These are phyloP conservation scores for Favolaschia claudopus DNA, from an alignment of 768 basidiomycete genomes.

Conservation along the genomic window DNA sequence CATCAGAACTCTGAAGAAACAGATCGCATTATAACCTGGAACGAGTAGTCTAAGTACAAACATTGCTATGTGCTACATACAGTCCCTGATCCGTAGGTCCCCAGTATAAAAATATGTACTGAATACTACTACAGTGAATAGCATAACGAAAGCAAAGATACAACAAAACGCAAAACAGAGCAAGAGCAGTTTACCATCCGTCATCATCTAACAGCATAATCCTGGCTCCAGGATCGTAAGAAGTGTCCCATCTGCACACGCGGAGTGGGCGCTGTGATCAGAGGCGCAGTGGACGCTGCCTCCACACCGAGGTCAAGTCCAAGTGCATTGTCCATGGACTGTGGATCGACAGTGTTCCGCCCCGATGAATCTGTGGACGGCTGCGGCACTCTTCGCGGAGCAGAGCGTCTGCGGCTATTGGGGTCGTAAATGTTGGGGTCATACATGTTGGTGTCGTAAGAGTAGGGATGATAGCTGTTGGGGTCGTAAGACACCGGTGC, in stretches of 20 bases:
- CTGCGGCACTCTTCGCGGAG: too few species aligned
- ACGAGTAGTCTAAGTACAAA: conserved; percentile 47
- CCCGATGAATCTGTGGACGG: conserved; percentile 1
- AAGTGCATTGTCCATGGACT: conserved; percentile 20
- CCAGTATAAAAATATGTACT: too few species aligned
- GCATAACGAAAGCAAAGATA: conserved; percentile 9
- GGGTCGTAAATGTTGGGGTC: too few species aligned
- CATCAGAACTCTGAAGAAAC: conserved; percentile 63
- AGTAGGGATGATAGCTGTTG: background rate
- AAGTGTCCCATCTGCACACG: conserved; percentile 16
- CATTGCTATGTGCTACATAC: conserved; percentile 9
- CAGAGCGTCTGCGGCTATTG: too few species aligned
- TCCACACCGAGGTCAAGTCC: conserved; percentile 21
- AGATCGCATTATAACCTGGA: conserved; percentile 75
- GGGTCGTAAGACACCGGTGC: background rate
- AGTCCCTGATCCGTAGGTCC: conserved; percentile 11
- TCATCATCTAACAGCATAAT: background rate
- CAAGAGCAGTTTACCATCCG: background rate
- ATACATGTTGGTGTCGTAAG: conserved; percentile 1
- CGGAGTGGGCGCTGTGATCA: conserved; percentile 25
- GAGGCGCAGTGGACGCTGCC: background rate
- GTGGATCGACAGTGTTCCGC: background rate
- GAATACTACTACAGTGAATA: background rate
- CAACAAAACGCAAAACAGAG: background rate
- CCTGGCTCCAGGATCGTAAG: conserved; percentile 13